Evolutionary conservation across 495 filamentous ascomycete species (phyloP), one percentile per base, ranked within the genome.

Genomic region (Neurospora sp.): DNA sequence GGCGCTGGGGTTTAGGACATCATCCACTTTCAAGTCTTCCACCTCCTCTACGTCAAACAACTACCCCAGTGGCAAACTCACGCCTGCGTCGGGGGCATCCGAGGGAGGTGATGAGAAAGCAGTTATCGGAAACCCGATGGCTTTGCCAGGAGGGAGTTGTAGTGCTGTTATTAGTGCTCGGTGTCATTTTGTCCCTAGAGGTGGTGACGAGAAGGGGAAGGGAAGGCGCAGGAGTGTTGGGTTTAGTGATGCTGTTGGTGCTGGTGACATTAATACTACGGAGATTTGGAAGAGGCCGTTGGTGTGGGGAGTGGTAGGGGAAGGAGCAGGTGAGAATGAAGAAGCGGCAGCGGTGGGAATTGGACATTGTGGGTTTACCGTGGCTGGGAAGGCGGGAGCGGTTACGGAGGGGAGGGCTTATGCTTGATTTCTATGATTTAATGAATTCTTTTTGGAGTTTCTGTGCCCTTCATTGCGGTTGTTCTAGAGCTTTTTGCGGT

Each of bases 111-210:
- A 48, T 4, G 20, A 53, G 9, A 53, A 53, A 5, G 3, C 10
- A 4, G 9, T 53, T 12, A 68, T 73, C 9, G 83, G 83, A 0
- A 85, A 86, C 72, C 84, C 84, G 20, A 81, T 85, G 35, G 79
- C 76, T 0, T 70, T 85, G 17, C 74, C 73, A 10, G 81, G 76
- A 17, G 83, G 83, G 20, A 72, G 75, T 37, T 84, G 83, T 69
- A 83, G 81, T 68, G 84, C 82, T 1, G 83, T 85, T 3, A 71
- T 86, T 44, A 80, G 79, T 70, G 81, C 84, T 38, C 71, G 82
- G 20, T 85, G 83, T 72, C 83, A 84, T 53, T 75, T 65, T 17
- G 2, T 8, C 10, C 5, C 48, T 14, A 27, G 8, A 69, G 27
- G 31, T 73, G 9, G 65, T 37, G 41, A 27, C 22, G 69, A 68